phyloP scores from a whole-genome alignment of 129 eudicot genomes.

The Flaveria bidentis region DNA sequence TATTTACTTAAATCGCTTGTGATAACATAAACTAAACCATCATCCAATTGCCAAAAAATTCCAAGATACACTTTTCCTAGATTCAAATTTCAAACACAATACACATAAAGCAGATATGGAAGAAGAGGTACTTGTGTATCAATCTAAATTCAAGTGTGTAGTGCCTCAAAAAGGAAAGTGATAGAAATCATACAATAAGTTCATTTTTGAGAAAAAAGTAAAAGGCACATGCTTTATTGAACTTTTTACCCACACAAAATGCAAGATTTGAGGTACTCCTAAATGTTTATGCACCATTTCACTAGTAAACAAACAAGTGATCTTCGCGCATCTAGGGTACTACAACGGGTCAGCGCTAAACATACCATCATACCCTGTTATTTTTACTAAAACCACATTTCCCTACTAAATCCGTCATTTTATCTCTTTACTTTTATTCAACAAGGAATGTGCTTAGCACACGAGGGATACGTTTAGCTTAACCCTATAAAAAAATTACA shows the following conservation, averaged over 20 bases:
- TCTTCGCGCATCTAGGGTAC: background rate
- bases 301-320: background rate
- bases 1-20: background rate
- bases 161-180: background rate
- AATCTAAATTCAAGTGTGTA: background rate
- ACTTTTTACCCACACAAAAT: background rate
- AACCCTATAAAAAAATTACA: background rate
- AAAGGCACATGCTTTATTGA: slow-evolving; percentile 6
- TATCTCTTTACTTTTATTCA: too few relatives aligned
- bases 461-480: too few relatives aligned
- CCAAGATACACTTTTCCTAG: background rate
- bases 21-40: background rate
- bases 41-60: background rate
- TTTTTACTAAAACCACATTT: too few relatives aligned
- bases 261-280: background rate
- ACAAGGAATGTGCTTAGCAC: too few relatives aligned
- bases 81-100: background rate
- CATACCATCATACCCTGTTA: too few relatives aligned
- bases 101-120: background rate
- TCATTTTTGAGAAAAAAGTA: background rate
- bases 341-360: background rate
- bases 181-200: background rate
- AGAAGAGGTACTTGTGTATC: background rate
- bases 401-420: too few relatives aligned
- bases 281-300: background rate